A percentile compares a stretch with the other conserved stretches of the same genome.
phyloP scores from a whole-genome alignment of 2,329 filamentous ascomycete genomes.

The Knoxdaviesia proteae region DNA sequence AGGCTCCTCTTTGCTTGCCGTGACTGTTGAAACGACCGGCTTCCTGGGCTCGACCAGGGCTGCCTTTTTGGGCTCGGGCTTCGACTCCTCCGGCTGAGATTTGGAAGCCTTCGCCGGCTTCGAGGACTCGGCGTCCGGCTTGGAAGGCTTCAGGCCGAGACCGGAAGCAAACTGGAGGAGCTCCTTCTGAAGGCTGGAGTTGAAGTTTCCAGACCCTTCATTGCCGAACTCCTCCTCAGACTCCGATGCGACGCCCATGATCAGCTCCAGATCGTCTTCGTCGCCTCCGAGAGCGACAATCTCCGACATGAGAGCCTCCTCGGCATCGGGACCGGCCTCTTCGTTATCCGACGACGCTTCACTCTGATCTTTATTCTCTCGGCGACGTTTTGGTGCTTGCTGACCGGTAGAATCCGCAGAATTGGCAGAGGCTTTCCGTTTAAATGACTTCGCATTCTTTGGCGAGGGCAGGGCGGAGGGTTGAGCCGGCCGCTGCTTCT shows the following conservation, averaged over 20 bases:
- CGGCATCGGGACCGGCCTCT: not conserved
- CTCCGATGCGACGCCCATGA: conserved; percentile 28
- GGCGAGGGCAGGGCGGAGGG: too few relatives aligned
- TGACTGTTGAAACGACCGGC: too few relatives aligned
- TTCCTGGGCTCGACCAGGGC: too few relatives aligned
- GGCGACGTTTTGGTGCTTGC: too few relatives aligned
- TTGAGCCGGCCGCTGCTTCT: conserved; percentile 8
- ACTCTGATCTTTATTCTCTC: too few relatives aligned
- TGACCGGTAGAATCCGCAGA: too few relatives aligned
- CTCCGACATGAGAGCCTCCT: conserved; percentile 33
- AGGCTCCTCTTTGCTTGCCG: too few relatives aligned
- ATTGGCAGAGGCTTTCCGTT: too few relatives aligned
- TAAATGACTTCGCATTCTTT: too few relatives aligned
- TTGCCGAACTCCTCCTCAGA: conserved; percentile 13
- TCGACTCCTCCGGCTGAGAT: conserved; percentile 18
- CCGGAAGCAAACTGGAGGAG: conserved; percentile 3
- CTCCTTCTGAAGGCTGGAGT: conserved; percentile 1
- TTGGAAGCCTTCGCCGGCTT: conserved; percentile 9
- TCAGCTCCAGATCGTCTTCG: conserved; percentile 40
- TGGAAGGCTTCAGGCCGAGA: conserved; percentile 3
- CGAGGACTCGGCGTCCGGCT: conserved; percentile 1
- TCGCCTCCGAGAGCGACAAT: conserved; percentile 45
- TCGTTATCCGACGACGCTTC: too few relatives aligned
- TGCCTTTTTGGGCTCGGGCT: too few relatives aligned
- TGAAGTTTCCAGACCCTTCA: conserved; percentile 9